Conservation (phyloP, 306 rosid species). For the Vigna angularis region DNA sequence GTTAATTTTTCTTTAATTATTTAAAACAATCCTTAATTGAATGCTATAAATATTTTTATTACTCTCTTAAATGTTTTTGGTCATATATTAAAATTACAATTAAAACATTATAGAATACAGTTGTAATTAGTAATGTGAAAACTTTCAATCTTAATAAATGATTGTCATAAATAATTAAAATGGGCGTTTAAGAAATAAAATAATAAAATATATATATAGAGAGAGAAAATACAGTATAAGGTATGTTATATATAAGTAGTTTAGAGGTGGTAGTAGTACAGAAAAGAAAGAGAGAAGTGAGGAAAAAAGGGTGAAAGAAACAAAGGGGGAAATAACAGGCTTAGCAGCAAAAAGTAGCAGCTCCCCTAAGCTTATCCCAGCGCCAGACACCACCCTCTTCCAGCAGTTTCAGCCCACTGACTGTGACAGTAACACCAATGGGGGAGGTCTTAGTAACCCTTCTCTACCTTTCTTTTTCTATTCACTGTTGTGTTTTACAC, state of each 20-base stretch:
- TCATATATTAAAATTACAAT: too few relatives aligned
- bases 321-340: not conserved
- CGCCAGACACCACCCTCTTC: not conserved
- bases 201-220: too few relatives aligned
- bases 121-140: too few relatives aligned
- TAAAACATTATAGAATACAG: too few relatives aligned
- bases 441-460: constrained; percentile 57
- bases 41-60: too few relatives aligned
- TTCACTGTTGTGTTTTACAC: not conserved
- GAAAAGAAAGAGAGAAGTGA: not conserved
- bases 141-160: too few relatives aligned
- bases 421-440: constrained; percentile 42
- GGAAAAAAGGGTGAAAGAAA: not conserved
- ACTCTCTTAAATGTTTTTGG: too few relatives aligned
- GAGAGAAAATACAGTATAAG: too few relatives aligned
- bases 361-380: constrained; percentile 25
- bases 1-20: too few relatives aligned
- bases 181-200: too few relatives aligned
- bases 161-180: too few relatives aligned
- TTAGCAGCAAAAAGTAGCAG: not conserved
- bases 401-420: not conserved
- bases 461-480: constrained; percentile 7
- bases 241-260: not conserved
- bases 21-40: too few relatives aligned
- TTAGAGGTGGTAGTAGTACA: constrained; percentile 30